Percentiles rank a stretch among this genome's conserved stretches.
Evolutionary conservation across 495 filamentous ascomycete species (phyloP).

Genomic region (Chaetomium tenue): DNA sequence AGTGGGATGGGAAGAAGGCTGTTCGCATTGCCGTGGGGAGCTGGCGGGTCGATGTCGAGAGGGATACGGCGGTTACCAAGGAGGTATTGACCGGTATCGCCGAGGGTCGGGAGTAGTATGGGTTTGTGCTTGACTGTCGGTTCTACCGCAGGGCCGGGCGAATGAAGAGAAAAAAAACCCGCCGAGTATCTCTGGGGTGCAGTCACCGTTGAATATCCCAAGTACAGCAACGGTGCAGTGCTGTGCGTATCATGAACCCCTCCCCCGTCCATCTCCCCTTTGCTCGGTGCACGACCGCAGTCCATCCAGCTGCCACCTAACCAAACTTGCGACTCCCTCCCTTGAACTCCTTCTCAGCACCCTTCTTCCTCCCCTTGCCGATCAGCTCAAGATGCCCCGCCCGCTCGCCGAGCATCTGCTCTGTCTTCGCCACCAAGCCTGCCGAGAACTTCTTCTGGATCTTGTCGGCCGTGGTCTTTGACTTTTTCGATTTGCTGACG

Average conservation of each 20-base stretch:
- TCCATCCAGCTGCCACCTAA: constrained; percentile 28
- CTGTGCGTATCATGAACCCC: background rate
- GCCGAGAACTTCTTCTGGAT: constrained; percentile 43
- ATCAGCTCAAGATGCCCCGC: constrained; percentile 52
- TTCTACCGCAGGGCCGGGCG: too few species aligned
- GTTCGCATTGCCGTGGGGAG: constrained; percentile 79
- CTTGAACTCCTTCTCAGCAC: constrained; percentile 35
- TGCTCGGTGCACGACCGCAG: background rate
- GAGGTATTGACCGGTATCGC: constrained; percentile 44
- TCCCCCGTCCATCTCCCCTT: background rate
- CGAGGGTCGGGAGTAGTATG: constrained; percentile 3
- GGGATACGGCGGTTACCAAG: constrained; percentile 54
- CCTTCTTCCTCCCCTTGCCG: constrained; percentile 46
- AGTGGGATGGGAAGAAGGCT: constrained; percentile 69
- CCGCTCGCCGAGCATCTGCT: constrained; percentile 47
- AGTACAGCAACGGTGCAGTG: background rate
- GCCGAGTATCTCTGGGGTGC: background rate
- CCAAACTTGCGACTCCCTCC: constrained; percentile 52
- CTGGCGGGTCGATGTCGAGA: constrained; percentile 65
- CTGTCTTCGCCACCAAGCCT: constrained; percentile 46
- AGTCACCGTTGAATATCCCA: background rate
- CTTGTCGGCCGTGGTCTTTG: constrained; percentile 45
- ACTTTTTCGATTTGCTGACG: constrained; percentile 39
- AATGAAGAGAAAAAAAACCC: background rate
- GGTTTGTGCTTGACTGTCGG: background rate